Percentiles rank a stretch among this genome's conserved stretches.
Conservation (phyloP, 495 filamentous ascomycete species). For the Alectoria sarmentosa region DNA sequence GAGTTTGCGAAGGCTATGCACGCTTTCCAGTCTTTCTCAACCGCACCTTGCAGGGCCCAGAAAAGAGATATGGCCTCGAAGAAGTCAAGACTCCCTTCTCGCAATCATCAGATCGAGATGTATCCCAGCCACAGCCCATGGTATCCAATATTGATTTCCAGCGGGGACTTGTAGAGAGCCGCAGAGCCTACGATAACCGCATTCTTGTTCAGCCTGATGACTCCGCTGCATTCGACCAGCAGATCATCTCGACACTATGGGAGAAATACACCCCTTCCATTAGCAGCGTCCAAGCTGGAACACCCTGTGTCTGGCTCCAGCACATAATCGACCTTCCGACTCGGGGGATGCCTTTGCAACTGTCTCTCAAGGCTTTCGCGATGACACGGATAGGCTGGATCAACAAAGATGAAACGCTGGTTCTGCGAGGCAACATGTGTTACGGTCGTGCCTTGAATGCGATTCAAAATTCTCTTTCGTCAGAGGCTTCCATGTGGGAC, state of each 20-base stretch:
- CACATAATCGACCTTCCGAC: constrained; percentile 6
- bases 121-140: background rate
- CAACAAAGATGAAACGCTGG: constrained; percentile 6
- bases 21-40: constrained; percentile 21
- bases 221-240: constrained; percentile 6
- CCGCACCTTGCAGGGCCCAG: constrained; percentile 10
- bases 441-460: constrained; percentile 16
- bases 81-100: constrained; percentile 13
- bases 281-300: constrained; percentile 3
- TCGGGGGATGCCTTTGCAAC: background rate
- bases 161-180: background rate
- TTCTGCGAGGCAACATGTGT: constrained; percentile 4
- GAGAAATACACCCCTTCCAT: constrained; percentile 17
- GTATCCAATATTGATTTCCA: background rate
- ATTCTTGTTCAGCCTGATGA: constrained; percentile 1
- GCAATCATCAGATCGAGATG: background rate
- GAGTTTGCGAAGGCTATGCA: constrained; percentile 20
- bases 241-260: constrained; percentile 19
- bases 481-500: constrained; percentile 7
- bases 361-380: constrained; percentile 19
- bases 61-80: constrained; percentile 18
- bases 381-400: constrained; percentile 20
- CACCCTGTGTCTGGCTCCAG: constrained; percentile 16
- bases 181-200: constrained; percentile 1
- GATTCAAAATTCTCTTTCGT: constrained; percentile 10